These are phyloP conservation scores for Neoboletus magnificus DNA, from an alignment of 768 basidiomycete genomes.

Conservation along the genomic window DNA sequence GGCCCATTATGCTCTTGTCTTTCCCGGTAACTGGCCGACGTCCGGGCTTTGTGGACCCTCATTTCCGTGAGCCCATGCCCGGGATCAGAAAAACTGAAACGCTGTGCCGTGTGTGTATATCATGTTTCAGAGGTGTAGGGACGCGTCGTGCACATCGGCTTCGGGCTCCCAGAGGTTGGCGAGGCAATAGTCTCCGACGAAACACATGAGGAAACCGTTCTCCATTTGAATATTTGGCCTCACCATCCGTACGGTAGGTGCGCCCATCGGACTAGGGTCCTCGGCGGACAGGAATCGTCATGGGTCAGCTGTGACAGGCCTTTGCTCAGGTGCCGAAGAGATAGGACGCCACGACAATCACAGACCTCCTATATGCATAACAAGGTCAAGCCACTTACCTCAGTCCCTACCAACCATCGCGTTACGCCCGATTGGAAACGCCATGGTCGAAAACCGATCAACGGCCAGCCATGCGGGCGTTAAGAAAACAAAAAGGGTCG, in stretches of 20 bases:
- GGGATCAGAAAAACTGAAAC: conserved; percentile 2
- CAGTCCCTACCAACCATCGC: background rate
- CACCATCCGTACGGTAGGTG: background rate
- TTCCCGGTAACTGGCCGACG: background rate
- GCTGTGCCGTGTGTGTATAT: background rate
- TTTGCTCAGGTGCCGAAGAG: background rate
- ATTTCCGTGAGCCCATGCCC: conserved; percentile 1
- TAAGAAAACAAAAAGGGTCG: background rate
- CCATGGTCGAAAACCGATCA: conserved; percentile 5
- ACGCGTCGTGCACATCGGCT: background rate
- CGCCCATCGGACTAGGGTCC: conserved; percentile 6
- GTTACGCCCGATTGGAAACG: background rate
- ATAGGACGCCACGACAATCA: background rate
- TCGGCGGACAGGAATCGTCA: conserved; percentile 1
- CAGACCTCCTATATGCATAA: background rate
- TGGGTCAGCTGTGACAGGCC: background rate
- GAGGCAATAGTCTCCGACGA: background rate
- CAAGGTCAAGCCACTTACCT: conserved; percentile 14
- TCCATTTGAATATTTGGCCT: background rate
- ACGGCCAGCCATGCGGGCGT: background rate
- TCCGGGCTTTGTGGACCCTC: background rate
- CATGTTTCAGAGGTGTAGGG: conserved; percentile 8
- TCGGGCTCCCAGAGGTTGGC: background rate
- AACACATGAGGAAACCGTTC: background rate
- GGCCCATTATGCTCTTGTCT: background rate